Evolutionary conservation across 345 rosid species (phyloP).

Genomic region (Lepidium didymum): DNA sequence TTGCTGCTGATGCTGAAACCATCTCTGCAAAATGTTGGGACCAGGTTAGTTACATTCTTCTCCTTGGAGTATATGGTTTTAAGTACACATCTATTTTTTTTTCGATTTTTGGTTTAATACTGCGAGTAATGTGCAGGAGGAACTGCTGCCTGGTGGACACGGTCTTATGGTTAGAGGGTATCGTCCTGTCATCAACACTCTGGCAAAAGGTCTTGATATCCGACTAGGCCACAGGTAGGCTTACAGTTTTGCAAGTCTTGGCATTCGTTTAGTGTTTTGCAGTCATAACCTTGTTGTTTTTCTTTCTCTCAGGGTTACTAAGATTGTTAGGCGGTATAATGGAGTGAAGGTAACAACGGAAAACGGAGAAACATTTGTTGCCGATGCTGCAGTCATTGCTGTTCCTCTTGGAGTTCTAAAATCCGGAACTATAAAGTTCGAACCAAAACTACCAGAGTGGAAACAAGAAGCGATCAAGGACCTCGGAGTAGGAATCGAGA

Average conservation of each 20-base stretch:
- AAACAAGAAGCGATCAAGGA: conserved; percentile 85
- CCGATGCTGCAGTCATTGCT: conserved; percentile 77
- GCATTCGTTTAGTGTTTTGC: neutral
- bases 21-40: conserved; percentile 91
- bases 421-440: conserved; percentile 53
- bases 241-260: neutral
- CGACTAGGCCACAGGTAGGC: conserved; percentile 73
- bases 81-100: neutral
- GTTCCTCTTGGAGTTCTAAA: conserved; percentile 90
- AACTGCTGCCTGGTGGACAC: conserved; percentile 87
- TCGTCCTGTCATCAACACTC: conserved; percentile 87
- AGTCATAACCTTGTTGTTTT: neutral
- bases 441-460: conserved; percentile 90
- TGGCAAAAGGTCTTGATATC: conserved; percentile 88
- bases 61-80: neutral
- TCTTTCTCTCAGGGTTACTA: conserved; percentile 50
- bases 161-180: conserved; percentile 99
- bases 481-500: conserved; percentile 91
- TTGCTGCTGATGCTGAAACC: conserved; percentile 95
- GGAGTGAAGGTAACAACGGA: conserved; percentile 84
- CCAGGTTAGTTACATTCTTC: conserved; percentile 34
- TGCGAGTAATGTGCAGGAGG: conserved; percentile 51
- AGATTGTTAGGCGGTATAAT: conserved; percentile 53
- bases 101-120: neutral
- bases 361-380: conserved; percentile 56